phyloP scores from a whole-genome alignment of 108 stramenopile species.

The Pseudonitzschia pungens region DNA sequence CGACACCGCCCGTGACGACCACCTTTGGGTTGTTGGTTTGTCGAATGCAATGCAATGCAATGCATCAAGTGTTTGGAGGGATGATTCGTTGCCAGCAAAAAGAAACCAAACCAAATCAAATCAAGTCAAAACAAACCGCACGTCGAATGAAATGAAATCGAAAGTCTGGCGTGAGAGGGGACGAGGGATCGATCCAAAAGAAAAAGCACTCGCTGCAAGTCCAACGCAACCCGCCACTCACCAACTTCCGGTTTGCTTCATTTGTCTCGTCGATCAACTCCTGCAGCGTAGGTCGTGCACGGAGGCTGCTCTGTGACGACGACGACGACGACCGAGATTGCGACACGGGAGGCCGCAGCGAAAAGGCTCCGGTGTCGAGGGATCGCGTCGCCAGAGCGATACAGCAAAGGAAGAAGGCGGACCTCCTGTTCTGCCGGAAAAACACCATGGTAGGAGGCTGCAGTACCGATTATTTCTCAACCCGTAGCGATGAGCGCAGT shows the following conservation, averaged over 20 bases:
- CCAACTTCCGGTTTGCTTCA: conserved; percentile 56
- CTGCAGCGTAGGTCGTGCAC: conserved; percentile 14
- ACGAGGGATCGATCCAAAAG: too few relatives aligned
- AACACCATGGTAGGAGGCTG: neutral
- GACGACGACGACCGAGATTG: neutral
- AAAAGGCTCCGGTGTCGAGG: neutral
- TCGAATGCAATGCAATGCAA: too few relatives aligned
- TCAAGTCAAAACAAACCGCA: too few relatives aligned
- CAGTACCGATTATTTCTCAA: too few relatives aligned
- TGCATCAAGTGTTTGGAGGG: too few relatives aligned
- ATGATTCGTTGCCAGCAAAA: too few relatives aligned
- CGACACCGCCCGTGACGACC: conserved; percentile 97
- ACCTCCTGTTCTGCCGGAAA: neutral
- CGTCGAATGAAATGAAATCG: too few relatives aligned
- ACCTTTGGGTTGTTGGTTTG: conserved; percentile 31
- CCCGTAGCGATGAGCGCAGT: too few relatives aligned
- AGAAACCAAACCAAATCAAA: too few relatives aligned
- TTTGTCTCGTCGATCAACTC: conserved; percentile 26
- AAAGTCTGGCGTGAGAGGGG: too few relatives aligned
- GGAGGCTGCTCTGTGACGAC: neutral
- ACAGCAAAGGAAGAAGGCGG: neutral
- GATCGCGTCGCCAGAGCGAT: neutral
- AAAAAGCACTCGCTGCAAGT: neutral
- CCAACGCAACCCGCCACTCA: neutral
- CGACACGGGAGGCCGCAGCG: too few relatives aligned